Conservation (phyloP, 495 filamentous ascomycete species). For the Penicillium bovifimosum region DNA sequence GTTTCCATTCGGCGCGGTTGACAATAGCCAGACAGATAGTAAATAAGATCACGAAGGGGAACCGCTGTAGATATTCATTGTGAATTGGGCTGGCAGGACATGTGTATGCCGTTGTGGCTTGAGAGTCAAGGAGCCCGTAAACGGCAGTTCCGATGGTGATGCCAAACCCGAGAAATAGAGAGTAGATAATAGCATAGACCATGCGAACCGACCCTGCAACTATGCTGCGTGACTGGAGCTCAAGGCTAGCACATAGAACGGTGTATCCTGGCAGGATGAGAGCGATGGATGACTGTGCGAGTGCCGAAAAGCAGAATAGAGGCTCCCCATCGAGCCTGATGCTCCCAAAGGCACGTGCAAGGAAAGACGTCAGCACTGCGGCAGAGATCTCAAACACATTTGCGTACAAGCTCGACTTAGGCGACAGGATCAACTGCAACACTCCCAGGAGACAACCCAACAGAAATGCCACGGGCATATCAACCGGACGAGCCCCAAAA, state of each 20-base stretch:
- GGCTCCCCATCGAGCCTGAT: constrained; percentile 55
- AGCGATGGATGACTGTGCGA: constrained; percentile 87
- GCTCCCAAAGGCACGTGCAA: constrained; percentile 82
- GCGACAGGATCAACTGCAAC: constrained; percentile 74
- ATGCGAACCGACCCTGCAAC: constrained; percentile 90
- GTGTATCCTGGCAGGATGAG: constrained; percentile 89
- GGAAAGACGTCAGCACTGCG: constrained; percentile 81
- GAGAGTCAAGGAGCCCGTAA: constrained; percentile 72
- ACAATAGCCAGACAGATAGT: constrained; percentile 76
- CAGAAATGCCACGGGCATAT: constrained; percentile 81
- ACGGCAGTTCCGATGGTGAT: constrained; percentile 91
- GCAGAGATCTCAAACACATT: constrained; percentile 92
- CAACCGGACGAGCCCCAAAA: constrained; percentile 79
- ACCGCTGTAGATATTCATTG: constrained; percentile 45
- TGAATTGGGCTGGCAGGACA: constrained; percentile 54
- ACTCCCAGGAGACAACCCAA: constrained; percentile 79
- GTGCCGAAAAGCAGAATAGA: constrained; percentile 84
- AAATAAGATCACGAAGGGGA: constrained; percentile 75
- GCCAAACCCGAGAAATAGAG: constrained; percentile 91
- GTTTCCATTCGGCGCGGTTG: constrained; percentile 87
- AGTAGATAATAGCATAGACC: constrained; percentile 95
- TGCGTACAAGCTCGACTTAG: constrained; percentile 66
- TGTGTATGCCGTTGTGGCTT: constrained; percentile 67
- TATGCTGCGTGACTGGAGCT: constrained; percentile 80
- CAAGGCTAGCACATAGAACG: constrained; percentile 75